Evolutionary conservation across 495 filamentous ascomycete genomes (phyloP).

Genomic region (Aspergillus sclerotioniger): DNA sequence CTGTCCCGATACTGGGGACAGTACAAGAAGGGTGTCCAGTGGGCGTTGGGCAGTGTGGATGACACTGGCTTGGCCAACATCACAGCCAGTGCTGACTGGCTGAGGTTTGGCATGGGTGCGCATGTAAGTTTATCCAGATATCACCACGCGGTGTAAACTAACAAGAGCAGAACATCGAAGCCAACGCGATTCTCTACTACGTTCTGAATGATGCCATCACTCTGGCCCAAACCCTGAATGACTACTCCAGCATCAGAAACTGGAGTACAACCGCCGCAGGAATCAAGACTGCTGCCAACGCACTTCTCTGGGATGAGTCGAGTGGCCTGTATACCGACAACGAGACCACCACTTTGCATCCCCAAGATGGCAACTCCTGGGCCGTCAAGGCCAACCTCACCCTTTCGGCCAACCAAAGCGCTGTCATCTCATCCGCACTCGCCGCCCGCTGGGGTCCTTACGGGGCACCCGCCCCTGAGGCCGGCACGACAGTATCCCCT

Average conservation of each 20-base stretch:
- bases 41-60: slow-evolving; percentile 45
- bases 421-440: slow-evolving; percentile 41
- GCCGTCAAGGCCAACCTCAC: slow-evolving; percentile 42
- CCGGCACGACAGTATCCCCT: slow-evolving; percentile 53
- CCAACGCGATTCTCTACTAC: slow-evolving; percentile 39
- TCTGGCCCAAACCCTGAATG: slow-evolving; percentile 26
- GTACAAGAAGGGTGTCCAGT: slow-evolving; percentile 47
- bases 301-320: slow-evolving; percentile 31
- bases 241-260: slow-evolving; percentile 13
- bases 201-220: slow-evolving; percentile 27
- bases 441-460: slow-evolving; percentile 49
- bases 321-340: slow-evolving; percentile 34
- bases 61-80: slow-evolving; percentile 48
- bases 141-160: not conserved
- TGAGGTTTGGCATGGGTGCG: slow-evolving; percentile 35
- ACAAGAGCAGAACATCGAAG: slow-evolving; percentile 23
- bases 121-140: slow-evolving; percentile 21
- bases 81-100: slow-evolving; percentile 50
- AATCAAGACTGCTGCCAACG: slow-evolving; percentile 32
- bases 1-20: slow-evolving; percentile 43
- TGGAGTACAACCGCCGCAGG: slow-evolving; percentile 21
- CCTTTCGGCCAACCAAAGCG: slow-evolving; percentile 17
- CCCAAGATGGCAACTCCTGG: slow-evolving; percentile 50
- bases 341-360: slow-evolving; percentile 36
- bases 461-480: slow-evolving; percentile 57